Evolutionary conservation across 148 eudicot genomes (phyloP), one percentile per base, ranked within the genome.

Genomic region (Rhododendron williamsianum): DNA sequence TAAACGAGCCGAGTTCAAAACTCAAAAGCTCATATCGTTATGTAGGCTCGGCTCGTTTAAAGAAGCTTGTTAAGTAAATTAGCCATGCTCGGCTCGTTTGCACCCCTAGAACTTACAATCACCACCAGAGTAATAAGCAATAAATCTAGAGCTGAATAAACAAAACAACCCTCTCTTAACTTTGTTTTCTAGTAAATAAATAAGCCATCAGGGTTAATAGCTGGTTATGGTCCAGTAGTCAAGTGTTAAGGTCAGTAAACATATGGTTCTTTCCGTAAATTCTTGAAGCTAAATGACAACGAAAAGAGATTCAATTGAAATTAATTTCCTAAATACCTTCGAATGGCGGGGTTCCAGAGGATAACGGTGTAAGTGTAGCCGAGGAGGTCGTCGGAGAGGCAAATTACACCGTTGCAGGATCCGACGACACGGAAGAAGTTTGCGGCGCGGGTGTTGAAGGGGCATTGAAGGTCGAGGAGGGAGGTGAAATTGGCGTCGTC

Each of bases 271-370:
- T 6, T 4, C 65, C 2, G 23, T 18, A 56, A 56, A 56, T 56
- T 58, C 52, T 58, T 58, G 23, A 58, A 58, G 23, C n/a, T 58
- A 58, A 58, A 58, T 5, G 8, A 58, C 65, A 18, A 58, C 7
- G 65, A 58, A 58, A 58, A 18, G 65, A 58, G 65, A 58, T 58
- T 9, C 52, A 12, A 4, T 58, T 19, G n/a, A 58, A 49, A 49
- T 12, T 11, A 49, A 49, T 49, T 49, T 58, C 6, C 65, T 1
- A 58, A 58, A 18, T 5, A 58, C 65, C 81, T 25, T 48, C 9
- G 18, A 46, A 78, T 78, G 19, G 19, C 81, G 2, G 81, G 81
- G 81, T 78, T 78, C 81, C 58, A 78, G 35, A 78, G 19, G 21
- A 78, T 48, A 16, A 48, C 1, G 15, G 56, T 78, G 19, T 48